Percentiles rank a stretch among this genome's conserved stretches.
phyloP scores from a whole-genome alignment of 2,329 filamentous ascomycete genomes.

The Scytalidium sp. region DNA sequence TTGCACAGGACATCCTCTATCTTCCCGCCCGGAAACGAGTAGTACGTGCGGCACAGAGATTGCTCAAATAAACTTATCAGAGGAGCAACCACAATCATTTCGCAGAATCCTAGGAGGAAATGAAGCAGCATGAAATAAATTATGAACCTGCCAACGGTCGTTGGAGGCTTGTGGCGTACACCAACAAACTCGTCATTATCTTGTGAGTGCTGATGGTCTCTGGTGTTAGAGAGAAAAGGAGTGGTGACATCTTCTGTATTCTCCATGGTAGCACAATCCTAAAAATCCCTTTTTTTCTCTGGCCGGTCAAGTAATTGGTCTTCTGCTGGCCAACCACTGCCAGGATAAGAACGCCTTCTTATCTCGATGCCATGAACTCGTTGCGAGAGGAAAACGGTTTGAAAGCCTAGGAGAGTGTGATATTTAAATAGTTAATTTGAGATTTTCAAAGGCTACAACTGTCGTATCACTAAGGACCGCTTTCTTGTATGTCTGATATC shows the following conservation, averaged over 20 bases:
- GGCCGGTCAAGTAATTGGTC: too few species aligned
- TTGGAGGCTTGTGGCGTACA: neutral
- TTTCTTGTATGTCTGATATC: too few species aligned
- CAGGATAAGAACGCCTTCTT: too few species aligned
- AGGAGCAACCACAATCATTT: constrained; percentile 26
- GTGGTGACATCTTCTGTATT: neutral
- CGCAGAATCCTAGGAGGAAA: constrained; percentile 26
- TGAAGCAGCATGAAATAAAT: constrained; percentile 28
- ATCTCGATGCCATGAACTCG: too few species aligned
- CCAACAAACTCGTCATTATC: neutral
- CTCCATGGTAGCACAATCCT: neutral
- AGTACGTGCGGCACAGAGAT: constrained; percentile 22
- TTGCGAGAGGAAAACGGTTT: too few species aligned
- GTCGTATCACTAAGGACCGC: too few species aligned
- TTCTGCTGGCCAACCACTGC: too few species aligned
- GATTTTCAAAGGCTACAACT: too few species aligned
- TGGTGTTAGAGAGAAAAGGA: neutral
- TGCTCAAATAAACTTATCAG: constrained; percentile 26
- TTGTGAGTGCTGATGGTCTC: neutral
- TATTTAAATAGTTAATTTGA: too few species aligned
- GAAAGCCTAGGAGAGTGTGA: too few species aligned
- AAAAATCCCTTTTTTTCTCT: too few species aligned
- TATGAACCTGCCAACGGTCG: neutral
- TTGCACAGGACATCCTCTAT: constrained; percentile 21
- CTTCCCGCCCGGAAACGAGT: constrained; percentile 17